These are phyloP conservation scores for Ustilago esculenta DNA, from an alignment of 1,284 basidiomycete genomes.

Conservation along the genomic window DNA sequence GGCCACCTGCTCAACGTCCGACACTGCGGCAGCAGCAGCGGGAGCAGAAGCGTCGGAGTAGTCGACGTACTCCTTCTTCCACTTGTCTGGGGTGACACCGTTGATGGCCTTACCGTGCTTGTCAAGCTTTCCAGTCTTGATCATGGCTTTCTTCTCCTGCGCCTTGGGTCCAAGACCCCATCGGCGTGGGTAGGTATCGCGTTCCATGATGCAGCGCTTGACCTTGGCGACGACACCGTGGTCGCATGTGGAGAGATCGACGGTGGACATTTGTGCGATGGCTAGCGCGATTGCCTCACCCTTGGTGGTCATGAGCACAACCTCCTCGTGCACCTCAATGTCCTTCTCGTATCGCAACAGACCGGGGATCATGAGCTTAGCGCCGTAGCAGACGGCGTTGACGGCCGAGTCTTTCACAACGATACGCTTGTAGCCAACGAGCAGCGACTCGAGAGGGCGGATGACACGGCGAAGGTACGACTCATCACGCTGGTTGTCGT, in stretches of 20 bases:
- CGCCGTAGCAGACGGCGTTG: conserved; percentile 99
- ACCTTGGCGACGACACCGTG: conserved; percentile 99
- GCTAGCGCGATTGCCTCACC: conserved; percentile 98
- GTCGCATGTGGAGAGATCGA: conserved; percentile 96
- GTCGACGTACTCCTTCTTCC: conserved; percentile 93
- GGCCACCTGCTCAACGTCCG: conserved; percentile 24
- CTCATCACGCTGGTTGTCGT: conserved; percentile 98
- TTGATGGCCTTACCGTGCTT: conserved; percentile 93
- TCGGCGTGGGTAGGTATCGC: conserved; percentile 95
- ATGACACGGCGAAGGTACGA: conserved; percentile 95
- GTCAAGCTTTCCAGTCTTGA: conserved; percentile 85
- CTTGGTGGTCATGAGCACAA: conserved; percentile 99
- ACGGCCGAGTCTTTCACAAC: conserved; percentile 99
- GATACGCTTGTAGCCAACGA: conserved; percentile 97
- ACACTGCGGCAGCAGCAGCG: conserved; percentile 43
- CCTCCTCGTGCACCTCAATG: conserved; percentile 94
- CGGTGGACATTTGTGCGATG: conserved; percentile 84
- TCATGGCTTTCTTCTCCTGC: conserved; percentile 90
- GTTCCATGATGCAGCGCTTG: conserved; percentile 98
- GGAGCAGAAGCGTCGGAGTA: conserved; percentile 72
- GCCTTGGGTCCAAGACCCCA: conserved; percentile 98
- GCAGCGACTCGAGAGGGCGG: conserved; percentile 90
- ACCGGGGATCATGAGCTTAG: conserved; percentile 99
- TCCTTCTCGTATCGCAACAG: conserved; percentile 95
- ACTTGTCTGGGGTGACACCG: conserved; percentile 88